Base-by-base conservation (phyloP, 2,329 filamentous ascomycete genomes). In the Leptodontidium sp. region DNA sequence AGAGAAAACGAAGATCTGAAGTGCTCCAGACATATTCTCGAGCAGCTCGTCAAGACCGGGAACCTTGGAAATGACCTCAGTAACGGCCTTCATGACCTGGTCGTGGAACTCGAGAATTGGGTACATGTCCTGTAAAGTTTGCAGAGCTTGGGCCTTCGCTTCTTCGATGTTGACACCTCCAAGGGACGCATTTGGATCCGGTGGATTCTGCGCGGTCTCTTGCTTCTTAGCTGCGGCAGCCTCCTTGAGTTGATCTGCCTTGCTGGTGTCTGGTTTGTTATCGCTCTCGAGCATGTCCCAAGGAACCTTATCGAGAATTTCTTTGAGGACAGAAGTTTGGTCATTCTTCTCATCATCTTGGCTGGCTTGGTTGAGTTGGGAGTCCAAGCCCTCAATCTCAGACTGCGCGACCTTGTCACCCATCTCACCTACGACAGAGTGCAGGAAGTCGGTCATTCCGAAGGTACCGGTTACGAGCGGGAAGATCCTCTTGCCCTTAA, bases 401-500 rank as follows among this genome's bases (percentile, higher is more conserved):
- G 66, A 68, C 15, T 97, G 94, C 32, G 91, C 93, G 69, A 94
- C 83, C 82, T 97, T 97, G 81, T 97, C 94, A 47, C 91, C 92
- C 62, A 97, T 88, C 83, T 89, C 87, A 70, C 87, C 87, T 26
- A 87, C 92, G 29, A 97, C 93, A 1, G 91, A 94, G 82, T 96
- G 93, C 70, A 97, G 82, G 81, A 97, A 97, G 77, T 97, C 94
- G 12, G 97, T 93, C 72, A 94, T 94, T 69, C 94, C 94, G 80
- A 97, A 97, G 8, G 94, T 97, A 68, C 94, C 94, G 1, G 94
- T 97, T 55, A 97, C 87, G 70, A 94, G 83, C 4, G 94, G 94
- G 75, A 91, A 97, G 71, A 97, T 79, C 35, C 85, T 84, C 65
- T 87, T 90, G 55, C 91, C 93, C n/a, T 85, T 82, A 32, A 97